Evolutionary conservation across 768 basidiomycete genomes (phyloP), one percentile per base, ranked within the genome.

Genomic region (Collybia sordida): DNA sequence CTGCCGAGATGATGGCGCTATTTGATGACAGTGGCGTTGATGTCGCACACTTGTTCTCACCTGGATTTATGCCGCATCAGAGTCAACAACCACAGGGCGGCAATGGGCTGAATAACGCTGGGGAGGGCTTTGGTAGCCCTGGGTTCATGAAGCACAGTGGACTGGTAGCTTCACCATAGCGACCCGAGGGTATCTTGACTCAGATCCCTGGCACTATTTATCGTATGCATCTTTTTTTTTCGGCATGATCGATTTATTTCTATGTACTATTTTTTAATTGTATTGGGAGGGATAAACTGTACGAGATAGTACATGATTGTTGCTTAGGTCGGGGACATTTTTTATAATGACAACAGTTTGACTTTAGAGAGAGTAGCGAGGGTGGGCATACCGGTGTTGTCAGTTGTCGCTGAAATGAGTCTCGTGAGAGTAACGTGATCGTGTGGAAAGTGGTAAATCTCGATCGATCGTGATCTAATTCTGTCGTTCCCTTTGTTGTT

Each of bases 1-100:
- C 78, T 34, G 69, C 73, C 41, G 84, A 86, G 52, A 77, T 86
- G 70, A 75, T 86, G 73, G 74, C 77, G 53, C 70, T 87, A 61
- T 81, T 86, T 51, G 74, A 73, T 55, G 82, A 78, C 38, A 74
- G 77, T 4, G 57, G 64, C 5, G 70, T 79, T 63, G 75, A 71
- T 46, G 67, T 68, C 23, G 63, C 64, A 41, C 64, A 62, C 6
- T 47, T 64, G 50, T 66, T 67, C 51, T 59, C 65, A 9, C 42
- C 64, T 9, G 69, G 66, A 23, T 69, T 64, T 37, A 52, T 62
- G 53, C 54, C 60, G 28, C 58, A 54, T 31, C 54, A 51, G 28
- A 41, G 49, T 25, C 60, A 58, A 15, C 61, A 49, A 35, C 57
- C 51, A 43, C 42, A 42, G 41, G 54, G 52, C 39, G 35, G 42